A percentile compares a stretch with the other conserved stretches of the same genome.
phyloP scores from a whole-genome alignment of 176 grass and related monocot species.

The Metroxylon sagu region DNA sequence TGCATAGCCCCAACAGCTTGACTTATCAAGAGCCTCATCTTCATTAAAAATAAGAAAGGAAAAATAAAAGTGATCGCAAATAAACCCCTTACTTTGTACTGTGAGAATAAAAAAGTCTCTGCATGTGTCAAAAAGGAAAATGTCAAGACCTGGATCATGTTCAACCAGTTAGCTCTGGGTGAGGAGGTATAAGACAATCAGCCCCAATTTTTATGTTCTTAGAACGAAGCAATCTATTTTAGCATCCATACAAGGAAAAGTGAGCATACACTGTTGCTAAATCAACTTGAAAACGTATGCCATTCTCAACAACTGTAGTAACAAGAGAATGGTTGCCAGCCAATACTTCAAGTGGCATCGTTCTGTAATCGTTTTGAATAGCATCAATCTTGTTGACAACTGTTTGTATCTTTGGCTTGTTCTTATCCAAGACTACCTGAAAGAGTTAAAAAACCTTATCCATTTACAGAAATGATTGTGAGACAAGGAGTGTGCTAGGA shows the following conservation, averaged over 20 bases:
- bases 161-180: neutral
- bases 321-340: constrained; percentile 72
- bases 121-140: too few relatives aligned
- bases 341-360: constrained; percentile 88
- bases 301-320: constrained; percentile 65
- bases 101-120: too few relatives aligned
- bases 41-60: too few relatives aligned
- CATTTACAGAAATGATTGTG: too few relatives aligned
- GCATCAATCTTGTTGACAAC: constrained; percentile 80
- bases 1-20: too few relatives aligned
- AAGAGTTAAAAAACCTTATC: neutral
- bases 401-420: constrained; percentile 89
- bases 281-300: constrained; percentile 74
- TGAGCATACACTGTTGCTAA: constrained; percentile 65
- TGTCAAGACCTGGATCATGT: too few relatives aligned
- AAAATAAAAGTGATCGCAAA: too few relatives aligned
- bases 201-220: too few relatives aligned
- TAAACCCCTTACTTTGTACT: too few relatives aligned
- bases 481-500: too few relatives aligned
- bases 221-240: too few relatives aligned
- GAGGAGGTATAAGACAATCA: neutral
- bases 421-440: constrained; percentile 83
- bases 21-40: too few relatives aligned
- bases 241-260: neutral
- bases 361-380: constrained; percentile 89